Percentiles rank a stretch among this genome's conserved stretches.
These are phyloP conservation scores for Chalciporus sphaerocephalus DNA, from an alignment of 768 basidiomycete species.

Conservation along the genomic window DNA sequence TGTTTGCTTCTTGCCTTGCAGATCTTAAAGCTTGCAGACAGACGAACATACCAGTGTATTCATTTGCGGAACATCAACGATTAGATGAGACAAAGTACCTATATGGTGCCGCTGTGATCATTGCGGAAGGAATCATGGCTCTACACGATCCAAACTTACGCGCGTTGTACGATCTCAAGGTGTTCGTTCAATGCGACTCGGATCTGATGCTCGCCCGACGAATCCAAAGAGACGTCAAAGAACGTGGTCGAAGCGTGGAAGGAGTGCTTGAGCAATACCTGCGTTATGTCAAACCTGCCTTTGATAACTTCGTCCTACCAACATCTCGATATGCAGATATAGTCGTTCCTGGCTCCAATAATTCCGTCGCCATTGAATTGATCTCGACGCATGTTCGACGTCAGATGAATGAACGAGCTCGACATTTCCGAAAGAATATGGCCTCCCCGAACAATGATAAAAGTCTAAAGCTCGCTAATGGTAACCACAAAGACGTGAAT, in stretches of 20 bases:
- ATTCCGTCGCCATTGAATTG: constrained; percentile 86
- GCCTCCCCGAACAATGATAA: constrained; percentile 45
- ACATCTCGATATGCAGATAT: constrained; percentile 87
- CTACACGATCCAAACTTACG: constrained; percentile 76
- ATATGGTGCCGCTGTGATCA: constrained; percentile 91
- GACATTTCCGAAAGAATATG: constrained; percentile 69
- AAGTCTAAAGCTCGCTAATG: constrained; percentile 34
- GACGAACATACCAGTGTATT: constrained; percentile 91
- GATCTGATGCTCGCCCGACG: constrained; percentile 97
- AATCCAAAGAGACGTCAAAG: constrained; percentile 80
- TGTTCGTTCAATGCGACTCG: constrained; percentile 91
- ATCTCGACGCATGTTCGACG: constrained; percentile 87
- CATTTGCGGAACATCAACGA: constrained; percentile 86
- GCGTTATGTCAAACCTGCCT: constrained; percentile 91
- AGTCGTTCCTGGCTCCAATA: constrained; percentile 92
- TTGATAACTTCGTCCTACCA: constrained; percentile 90
- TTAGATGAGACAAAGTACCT: constrained; percentile 77
- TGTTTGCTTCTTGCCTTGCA: constrained; percentile 77
- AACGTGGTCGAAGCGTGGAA: constrained; percentile 79
- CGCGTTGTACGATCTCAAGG: constrained; percentile 86
- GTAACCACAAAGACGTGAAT: constrained; percentile 43
- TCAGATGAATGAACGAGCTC: constrained; percentile 75
- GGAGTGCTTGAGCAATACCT: constrained; percentile 93
- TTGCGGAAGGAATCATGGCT: constrained; percentile 92
- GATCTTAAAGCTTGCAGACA: constrained; percentile 83